These are phyloP conservation scores for Colletotrichum horii DNA, from an alignment of 2,329 filamentous ascomycete genomes.

Conservation along the genomic window DNA sequence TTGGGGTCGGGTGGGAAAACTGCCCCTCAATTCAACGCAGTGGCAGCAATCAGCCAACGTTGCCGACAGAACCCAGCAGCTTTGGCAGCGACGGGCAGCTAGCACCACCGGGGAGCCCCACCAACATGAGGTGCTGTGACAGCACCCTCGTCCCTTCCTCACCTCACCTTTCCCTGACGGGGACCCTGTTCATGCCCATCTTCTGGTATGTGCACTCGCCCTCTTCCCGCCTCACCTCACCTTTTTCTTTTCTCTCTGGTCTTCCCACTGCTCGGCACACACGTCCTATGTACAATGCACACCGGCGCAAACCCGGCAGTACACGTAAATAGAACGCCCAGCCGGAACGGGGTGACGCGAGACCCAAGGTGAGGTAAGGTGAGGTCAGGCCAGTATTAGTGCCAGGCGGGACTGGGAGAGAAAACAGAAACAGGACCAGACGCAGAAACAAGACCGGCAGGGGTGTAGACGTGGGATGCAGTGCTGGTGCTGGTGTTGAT, in stretches of 20 bases:
- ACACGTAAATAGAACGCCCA: conserved; percentile 9
- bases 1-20: background rate
- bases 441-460: conserved; percentile 1
- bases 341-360: background rate
- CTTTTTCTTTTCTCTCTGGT: background rate
- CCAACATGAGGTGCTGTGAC: conserved; percentile 11
- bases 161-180: background rate
- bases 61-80: background rate
- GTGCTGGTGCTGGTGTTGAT: background rate
- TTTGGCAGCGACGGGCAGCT: background rate
- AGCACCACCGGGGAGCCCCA: background rate
- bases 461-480: background rate
- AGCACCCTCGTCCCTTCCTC: background rate
- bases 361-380: background rate
- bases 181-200: background rate
- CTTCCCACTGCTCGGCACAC: background rate
- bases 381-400: background rate
- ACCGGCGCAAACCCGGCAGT: background rate
- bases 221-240: background rate
- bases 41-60: background rate
- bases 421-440: conserved; percentile 4
- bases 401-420: background rate
- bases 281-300: background rate
- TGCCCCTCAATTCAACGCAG: background rate
- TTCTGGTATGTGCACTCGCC: background rate